These are phyloP conservation scores for Scutellaria barbata DNA, from an alignment of 257 asterid species.

Conservation along the genomic window DNA sequence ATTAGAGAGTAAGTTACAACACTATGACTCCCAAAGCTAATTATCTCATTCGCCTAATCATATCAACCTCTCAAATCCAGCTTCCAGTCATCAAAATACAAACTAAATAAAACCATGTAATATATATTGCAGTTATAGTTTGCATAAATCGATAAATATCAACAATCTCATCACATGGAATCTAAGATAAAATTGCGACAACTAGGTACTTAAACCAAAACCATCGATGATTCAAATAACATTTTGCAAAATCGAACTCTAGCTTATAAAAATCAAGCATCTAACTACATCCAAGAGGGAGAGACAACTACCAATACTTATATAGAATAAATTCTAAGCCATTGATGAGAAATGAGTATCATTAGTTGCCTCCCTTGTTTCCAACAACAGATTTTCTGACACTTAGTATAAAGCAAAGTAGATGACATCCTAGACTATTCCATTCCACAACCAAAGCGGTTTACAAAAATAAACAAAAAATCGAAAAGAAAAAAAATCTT, in stretches of 20 bases:
- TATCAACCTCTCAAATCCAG: constrained; percentile 12
- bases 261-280: constrained; percentile 35
- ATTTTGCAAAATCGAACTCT: constrained; percentile 28
- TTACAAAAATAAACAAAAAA: constrained; percentile 28
- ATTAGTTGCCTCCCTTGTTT: constrained; percentile 35
- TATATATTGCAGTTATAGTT: constrained; percentile 12
- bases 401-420: constrained; percentile 35
- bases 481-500: constrained; percentile 15
- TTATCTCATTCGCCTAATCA: constrained; percentile 8
- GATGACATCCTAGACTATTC: constrained; percentile 35
- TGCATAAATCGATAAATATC: constrained; percentile 28
- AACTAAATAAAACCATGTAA: constrained; percentile 26
- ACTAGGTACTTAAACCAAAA: constrained; percentile 18
- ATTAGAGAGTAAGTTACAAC: constrained; percentile 7
- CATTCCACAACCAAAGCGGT: constrained; percentile 40
- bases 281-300: constrained; percentile 34
- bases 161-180: constrained; percentile 28
- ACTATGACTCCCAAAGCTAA: constrained; percentile 20
- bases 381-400: constrained; percentile 36
- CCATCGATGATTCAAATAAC: constrained; percentile 19
- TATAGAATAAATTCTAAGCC: constrained; percentile 35
- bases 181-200: constrained; percentile 10
- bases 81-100: constrained; percentile 17
- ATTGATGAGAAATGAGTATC: constrained; percentile 36
- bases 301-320: constrained; percentile 24